These are phyloP conservation scores for Alternaria postmessia DNA, from an alignment of 2,329 filamentous ascomycete species.

Conservation along the genomic window DNA sequence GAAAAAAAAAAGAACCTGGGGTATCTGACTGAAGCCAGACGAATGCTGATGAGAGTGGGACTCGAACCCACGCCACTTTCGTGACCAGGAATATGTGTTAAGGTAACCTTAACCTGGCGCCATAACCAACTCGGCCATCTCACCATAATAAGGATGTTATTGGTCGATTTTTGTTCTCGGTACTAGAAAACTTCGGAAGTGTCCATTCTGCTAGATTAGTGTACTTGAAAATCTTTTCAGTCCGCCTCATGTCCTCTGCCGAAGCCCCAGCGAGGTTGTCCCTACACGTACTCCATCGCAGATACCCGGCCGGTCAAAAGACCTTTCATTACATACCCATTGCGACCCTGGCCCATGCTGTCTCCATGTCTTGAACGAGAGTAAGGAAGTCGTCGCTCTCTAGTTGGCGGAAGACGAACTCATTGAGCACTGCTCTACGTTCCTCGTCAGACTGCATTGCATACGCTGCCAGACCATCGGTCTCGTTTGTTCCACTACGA, in stretches of 20 bases:
- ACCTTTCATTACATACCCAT: conserved; percentile 25
- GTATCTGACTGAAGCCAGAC: conserved; percentile 24
- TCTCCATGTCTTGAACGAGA: conserved; percentile 60
- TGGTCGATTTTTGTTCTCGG: too few relatives aligned
- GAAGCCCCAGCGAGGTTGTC: background rate
- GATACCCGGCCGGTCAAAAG: background rate
- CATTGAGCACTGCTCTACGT: conserved; percentile 55
- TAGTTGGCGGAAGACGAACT: conserved; percentile 61
- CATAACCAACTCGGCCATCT: conserved; percentile 42
- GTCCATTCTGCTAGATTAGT: background rate
- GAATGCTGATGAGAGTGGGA: conserved; percentile 52
- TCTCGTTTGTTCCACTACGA: background rate
- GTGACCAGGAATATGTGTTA: conserved; percentile 45
- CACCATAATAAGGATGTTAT: background rate
- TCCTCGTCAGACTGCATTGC: conserved; percentile 51
- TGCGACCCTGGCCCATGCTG: conserved; percentile 54
- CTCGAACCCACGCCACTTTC: conserved; percentile 53
- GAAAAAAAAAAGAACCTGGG: background rate
- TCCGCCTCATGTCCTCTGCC: background rate
- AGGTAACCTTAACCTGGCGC: conserved; percentile 45
- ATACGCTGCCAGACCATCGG: conserved; percentile 42
- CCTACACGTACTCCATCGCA: background rate
- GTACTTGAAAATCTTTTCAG: background rate
- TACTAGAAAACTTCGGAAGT: too few relatives aligned
- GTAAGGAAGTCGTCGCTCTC: conserved; percentile 59